Evolutionary conservation across 768 basidiomycete genomes (phyloP).

Genomic region (Sporobolomyces pararoseus): DNA sequence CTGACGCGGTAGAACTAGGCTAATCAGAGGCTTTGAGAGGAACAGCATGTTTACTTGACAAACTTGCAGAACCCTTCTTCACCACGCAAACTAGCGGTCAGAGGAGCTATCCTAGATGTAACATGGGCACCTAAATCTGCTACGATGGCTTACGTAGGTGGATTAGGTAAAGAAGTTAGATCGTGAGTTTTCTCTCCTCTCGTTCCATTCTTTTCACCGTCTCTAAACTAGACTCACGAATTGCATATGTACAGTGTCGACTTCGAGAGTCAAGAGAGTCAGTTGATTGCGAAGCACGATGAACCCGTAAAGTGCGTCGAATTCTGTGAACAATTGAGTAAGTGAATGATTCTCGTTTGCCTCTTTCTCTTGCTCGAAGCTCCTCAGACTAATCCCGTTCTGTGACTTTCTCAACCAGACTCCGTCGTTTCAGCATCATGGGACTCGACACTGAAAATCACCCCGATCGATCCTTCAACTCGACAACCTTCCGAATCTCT

Average conservation of each 20-base stretch:
- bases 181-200: constrained; percentile 57
- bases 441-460: constrained; percentile 83
- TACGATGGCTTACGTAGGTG: constrained; percentile 73
- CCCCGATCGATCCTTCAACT: constrained; percentile 65
- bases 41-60: constrained; percentile 62
- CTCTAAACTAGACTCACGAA: no score
- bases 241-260: constrained; percentile 68
- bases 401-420: constrained; percentile 58
- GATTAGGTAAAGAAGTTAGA: constrained; percentile 75
- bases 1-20: constrained; percentile 45
- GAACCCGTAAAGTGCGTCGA: constrained; percentile 75
- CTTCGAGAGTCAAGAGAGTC: constrained; percentile 65
- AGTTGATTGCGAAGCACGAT: constrained; percentile 72
- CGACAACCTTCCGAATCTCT: constrained; percentile 52
- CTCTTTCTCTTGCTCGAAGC: not conserved
- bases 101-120: constrained; percentile 81
- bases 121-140: constrained; percentile 54
- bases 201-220: not conserved
- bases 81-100: constrained; percentile 78
- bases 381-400: not conserved
- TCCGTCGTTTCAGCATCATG: constrained; percentile 79
- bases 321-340: constrained; percentile 64
- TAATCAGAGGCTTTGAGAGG: constrained; percentile 48
- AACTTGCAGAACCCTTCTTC: constrained; percentile 58
- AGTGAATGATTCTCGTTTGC: no score